Evolutionary conservation across 768 basidiomycete species (phyloP), one percentile per base, ranked within the genome.

Genomic region (Leccinum uliginosum): DNA sequence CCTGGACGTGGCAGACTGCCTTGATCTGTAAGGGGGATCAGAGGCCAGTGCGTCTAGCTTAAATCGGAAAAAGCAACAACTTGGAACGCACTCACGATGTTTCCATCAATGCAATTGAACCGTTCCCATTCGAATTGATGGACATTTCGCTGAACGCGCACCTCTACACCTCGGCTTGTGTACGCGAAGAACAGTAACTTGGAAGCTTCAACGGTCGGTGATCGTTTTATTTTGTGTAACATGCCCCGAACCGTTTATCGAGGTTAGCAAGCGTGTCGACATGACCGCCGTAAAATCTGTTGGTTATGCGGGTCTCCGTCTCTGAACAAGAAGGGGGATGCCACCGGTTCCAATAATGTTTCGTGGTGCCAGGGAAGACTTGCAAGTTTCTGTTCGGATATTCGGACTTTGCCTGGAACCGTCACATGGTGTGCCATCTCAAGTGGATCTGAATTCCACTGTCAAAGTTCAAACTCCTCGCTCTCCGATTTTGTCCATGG

Each of bases 51-150:
- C 44, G 54, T 56, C 56, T 53, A 57, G 11, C 65, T 67, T 49
- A 56, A 66, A 62, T 43, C 47, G 65, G 66, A 23, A 57, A 67
- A 52, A 15, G 6, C 1, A 24, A 40, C 40, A 23, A 48, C n/a
- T n/a, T n/a, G n/a, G 9, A 50, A 8, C 47, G 51, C 54, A 59
- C 62, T 51, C 55, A 50, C 52, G 54, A 62, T 26, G 34, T 58
- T 58, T 58, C 54, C 34, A 54, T 56, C 56, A 53, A 30, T 14
- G 32, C 40, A 23, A 51, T 21, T 23, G 29, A 46, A 57, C 30
- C 30, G 30, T 32, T 32, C 30, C 12, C 30, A 32, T 32, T 32
- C 30, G 30, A 32, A 32, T 32, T 12, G 30, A 30, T 30, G 30
- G 30, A 30, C 30, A 30, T 12, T 12, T 32, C 30, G 30, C 30